Evolutionary conservation across 202 grass and related monocot genomes (phyloP).

Genomic region (Digitaria exilis): DNA sequence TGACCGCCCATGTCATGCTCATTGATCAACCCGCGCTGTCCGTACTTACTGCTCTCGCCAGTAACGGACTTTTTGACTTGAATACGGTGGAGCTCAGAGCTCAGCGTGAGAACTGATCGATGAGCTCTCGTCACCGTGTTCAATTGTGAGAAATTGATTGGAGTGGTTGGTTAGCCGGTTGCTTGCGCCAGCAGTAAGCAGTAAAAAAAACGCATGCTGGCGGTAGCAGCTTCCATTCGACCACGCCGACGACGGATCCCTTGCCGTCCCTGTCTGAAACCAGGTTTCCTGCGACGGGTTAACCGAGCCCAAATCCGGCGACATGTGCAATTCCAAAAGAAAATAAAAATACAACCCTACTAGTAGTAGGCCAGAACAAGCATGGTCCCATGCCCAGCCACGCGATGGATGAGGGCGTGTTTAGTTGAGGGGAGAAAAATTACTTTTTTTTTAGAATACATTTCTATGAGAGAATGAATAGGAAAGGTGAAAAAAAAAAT

Average conservation of each 20-base stretch:
- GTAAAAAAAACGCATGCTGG: background rate
- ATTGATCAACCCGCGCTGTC: background rate
- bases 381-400: background rate
- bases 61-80: background rate
- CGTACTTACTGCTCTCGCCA: background rate
- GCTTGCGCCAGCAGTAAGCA: background rate
- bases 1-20: background rate
- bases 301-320: background rate
- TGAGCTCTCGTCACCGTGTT: too few species aligned
- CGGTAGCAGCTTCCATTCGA: constrained; percentile 3
- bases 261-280: background rate
- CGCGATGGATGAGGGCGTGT: too few species aligned
- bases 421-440: too few species aligned
- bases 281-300: background rate
- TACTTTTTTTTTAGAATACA: too few species aligned
- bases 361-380: too few species aligned
- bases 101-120: too few species aligned
- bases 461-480: too few species aligned
- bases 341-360: too few species aligned
- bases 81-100: background rate
- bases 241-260: background rate
- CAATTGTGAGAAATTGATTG: background rate
- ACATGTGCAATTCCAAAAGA: background rate
- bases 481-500: too few species aligned
- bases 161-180: background rate